These are phyloP conservation scores for Paramyrothecium sp. DNA, from an alignment of 2,329 filamentous ascomycete genomes.

Conservation along the genomic window DNA sequence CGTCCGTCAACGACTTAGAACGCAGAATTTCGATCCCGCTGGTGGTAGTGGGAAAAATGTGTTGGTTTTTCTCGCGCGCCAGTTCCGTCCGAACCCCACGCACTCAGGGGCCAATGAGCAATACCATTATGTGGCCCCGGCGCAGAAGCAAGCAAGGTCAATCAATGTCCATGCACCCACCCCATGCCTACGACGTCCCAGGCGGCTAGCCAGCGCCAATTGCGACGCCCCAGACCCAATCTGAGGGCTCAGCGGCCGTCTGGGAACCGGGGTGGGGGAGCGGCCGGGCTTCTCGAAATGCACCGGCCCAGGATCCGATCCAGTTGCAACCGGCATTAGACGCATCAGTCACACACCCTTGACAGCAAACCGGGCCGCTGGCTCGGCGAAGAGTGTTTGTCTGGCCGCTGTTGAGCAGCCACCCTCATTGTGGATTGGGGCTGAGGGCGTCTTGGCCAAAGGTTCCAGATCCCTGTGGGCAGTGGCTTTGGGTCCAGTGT, in stretches of 20 bases:
- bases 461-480: neutral
- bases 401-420: neutral
- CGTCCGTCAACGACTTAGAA: no score
- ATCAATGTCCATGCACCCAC: neutral
- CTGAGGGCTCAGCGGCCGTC: neutral
- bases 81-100: neutral
- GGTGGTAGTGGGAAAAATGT: no score
- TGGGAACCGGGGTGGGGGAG: neutral
- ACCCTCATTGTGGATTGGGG: neutral
- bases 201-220: neutral
- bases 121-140: neutral
- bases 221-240: neutral
- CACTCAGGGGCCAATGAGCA: neutral
- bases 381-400: neutral
- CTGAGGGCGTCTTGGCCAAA: neutral
- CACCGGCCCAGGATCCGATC: constrained; percentile 1
- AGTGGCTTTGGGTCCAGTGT: neutral
- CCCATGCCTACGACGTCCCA: neutral
- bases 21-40: no score
- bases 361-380: neutral
- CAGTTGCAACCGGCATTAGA: neutral
- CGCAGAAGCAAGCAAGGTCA: neutral
- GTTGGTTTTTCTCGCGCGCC: neutral
- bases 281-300: constrained; percentile 1
- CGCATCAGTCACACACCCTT: neutral